These are phyloP conservation scores for Cnidoscolus chayamansa DNA, from an alignment of 441 rosid genomes.

Conservation along the genomic window DNA sequence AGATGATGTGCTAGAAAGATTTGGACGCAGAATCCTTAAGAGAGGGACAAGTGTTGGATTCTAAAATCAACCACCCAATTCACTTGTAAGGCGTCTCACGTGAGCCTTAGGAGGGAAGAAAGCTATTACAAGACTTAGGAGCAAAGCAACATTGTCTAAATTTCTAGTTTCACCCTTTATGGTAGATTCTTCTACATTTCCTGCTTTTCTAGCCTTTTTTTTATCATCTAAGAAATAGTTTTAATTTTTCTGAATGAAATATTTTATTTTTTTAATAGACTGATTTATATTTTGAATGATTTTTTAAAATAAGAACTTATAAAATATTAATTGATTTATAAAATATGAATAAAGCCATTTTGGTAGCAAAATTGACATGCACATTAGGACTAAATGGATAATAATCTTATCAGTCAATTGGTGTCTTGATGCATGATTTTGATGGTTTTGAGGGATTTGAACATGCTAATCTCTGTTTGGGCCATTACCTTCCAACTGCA, in stretches of 20 bases:
- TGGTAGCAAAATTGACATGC: background rate
- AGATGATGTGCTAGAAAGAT: too few species aligned
- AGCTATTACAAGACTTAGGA: slow-evolving; percentile 54
- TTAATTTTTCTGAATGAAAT: too few species aligned
- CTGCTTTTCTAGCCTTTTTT: background rate
- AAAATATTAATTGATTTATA: background rate
- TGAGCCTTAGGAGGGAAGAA: slow-evolving; percentile 83
- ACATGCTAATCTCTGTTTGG: background rate
- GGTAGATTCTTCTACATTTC: background rate
- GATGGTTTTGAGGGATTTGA: background rate
- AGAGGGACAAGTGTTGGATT: too few species aligned
- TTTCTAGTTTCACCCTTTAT: slow-evolving; percentile 18
- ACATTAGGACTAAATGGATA: background rate
- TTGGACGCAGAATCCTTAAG: too few species aligned
- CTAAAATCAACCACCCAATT: slow-evolving; percentile 45
- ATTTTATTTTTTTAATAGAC: too few species aligned
- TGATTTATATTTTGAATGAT: too few species aligned
- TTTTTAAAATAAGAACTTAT: too few species aligned
- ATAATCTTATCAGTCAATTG: background rate
- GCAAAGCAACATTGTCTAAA: slow-evolving; percentile 44
- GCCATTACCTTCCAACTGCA: background rate
- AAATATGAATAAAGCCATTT: background rate
- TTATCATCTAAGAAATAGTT: too few species aligned
- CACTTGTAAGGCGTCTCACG: slow-evolving; percentile 63
- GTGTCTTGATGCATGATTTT: background rate